These are phyloP conservation scores for Millerozyma acaciae DNA, from an alignment of 805 yeast genomes.

Conservation along the genomic window DNA sequence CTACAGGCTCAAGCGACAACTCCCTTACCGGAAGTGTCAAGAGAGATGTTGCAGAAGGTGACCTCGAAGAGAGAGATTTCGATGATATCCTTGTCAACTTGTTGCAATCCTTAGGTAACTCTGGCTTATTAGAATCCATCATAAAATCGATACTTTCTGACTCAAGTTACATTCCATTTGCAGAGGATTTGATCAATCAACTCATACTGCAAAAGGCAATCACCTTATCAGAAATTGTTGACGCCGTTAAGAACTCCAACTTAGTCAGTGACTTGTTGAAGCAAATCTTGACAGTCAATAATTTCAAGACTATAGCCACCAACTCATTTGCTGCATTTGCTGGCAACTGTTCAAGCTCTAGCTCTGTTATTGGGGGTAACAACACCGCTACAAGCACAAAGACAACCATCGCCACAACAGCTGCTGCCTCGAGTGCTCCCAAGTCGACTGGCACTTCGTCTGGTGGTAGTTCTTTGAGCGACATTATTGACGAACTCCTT, in stretches of 20 bases:
- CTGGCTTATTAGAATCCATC: conserved; percentile 41
- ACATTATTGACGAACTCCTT: no score
- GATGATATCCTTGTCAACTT: conserved; percentile 30
- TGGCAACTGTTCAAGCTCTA: conserved; percentile 23
- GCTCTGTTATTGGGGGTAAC: conserved; percentile 10
- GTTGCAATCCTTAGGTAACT: conserved; percentile 36
- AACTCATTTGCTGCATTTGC: conserved; percentile 38
- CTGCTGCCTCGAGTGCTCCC: conserved; percentile 8
- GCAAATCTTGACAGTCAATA: conserved; percentile 28
- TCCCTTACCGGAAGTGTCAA: not conserved
- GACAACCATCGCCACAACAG: conserved; percentile 6
- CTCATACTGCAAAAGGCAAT: conserved; percentile 28
- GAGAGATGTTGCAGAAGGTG: conserved; percentile 1
- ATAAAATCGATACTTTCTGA: conserved; percentile 39
- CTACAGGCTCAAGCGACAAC: conserved; percentile 1
- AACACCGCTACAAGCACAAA: conserved; percentile 3
- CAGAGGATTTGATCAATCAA: conserved; percentile 28
- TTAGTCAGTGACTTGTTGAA: conserved; percentile 31
- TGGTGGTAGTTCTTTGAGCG: conserved; percentile 4
- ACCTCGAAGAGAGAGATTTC: conserved; percentile 19
- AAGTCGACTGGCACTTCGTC: conserved; percentile 9
- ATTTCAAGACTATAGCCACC: conserved; percentile 30
- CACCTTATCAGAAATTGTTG: conserved; percentile 20
- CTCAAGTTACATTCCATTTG: conserved; percentile 32
- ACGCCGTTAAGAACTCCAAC: conserved; percentile 30